Evolutionary conservation across 345 rosid species (phyloP).

Genomic region (Zanthoxylum bungeanum): DNA sequence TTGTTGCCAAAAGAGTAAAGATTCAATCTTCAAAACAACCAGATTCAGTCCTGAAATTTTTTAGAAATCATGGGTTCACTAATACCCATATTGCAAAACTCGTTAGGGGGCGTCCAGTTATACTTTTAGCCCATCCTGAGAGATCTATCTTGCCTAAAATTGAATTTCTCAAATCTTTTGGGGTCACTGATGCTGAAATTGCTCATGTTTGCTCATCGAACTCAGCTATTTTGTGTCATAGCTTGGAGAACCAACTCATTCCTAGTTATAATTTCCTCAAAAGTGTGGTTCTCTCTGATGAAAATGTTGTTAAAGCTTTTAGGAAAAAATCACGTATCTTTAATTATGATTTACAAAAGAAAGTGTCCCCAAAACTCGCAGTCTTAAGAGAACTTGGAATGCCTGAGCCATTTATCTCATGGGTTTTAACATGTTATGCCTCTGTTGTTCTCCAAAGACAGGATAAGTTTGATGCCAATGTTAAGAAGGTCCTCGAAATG

Average conservation of each 20-base stretch:
- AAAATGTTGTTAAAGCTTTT: constrained; percentile 2
- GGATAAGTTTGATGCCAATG: constrained; percentile 12
- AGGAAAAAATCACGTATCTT: background rate
- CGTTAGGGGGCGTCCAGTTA: background rate
- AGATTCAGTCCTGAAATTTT: background rate
- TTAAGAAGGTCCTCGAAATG: constrained; percentile 19
- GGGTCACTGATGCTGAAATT: constrained; percentile 8
- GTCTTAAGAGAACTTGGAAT: constrained; percentile 23
- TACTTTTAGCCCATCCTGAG: background rate
- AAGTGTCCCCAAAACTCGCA: constrained; percentile 17
- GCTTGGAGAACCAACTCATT: background rate
- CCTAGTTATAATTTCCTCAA: constrained; percentile 14
- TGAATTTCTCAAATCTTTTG: constrained; percentile 13
- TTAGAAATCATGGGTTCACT: constrained; percentile 3
- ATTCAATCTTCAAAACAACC: background rate
- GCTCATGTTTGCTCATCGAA: background rate
- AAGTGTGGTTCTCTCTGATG: background rate
- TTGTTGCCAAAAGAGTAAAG: background rate
- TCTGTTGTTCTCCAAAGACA: background rate
- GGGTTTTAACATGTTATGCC: constrained; percentile 11
- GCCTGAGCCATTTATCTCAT: constrained; percentile 11
- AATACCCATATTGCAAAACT: constrained; percentile 5
- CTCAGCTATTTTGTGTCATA: background rate
- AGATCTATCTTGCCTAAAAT: constrained; percentile 8
- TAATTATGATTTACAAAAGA: constrained; percentile 13